These are phyloP conservation scores for Immersiporthe knoxdaviesiana DNA, from an alignment of 2,329 filamentous ascomycete genomes.

Conservation along the genomic window DNA sequence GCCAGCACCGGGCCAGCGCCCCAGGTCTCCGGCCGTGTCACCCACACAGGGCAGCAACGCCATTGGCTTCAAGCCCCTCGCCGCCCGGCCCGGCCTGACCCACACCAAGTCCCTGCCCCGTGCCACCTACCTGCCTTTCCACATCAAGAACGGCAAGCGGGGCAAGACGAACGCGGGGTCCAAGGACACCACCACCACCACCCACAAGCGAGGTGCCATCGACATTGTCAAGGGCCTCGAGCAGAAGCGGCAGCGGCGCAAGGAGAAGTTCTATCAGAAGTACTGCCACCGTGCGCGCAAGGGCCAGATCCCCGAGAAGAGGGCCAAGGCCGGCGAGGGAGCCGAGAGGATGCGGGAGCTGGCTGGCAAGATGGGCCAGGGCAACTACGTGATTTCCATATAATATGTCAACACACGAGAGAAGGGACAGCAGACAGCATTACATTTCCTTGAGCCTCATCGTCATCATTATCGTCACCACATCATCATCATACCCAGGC, in stretches of 20 bases:
- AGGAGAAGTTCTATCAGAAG: constrained; percentile 90
- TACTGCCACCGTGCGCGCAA: constrained; percentile 83
- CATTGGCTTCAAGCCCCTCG: constrained; percentile 50
- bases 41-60: constrained; percentile 47
- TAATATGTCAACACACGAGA: constrained; percentile 47
- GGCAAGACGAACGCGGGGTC: constrained; percentile 37
- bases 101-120: constrained; percentile 88
- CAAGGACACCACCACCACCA: constrained; percentile 56
- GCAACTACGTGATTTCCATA: constrained; percentile 78
- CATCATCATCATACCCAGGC: constrained; percentile 31
- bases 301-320: constrained; percentile 62
- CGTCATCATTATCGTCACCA: constrained; percentile 9
- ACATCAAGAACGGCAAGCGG: constrained; percentile 44
- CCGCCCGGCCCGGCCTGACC: constrained; percentile 67
- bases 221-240: constrained; percentile 97
- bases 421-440: background rate
- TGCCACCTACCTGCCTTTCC: constrained; percentile 70
- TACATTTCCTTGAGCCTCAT: background rate
- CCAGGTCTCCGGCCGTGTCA: constrained; percentile 53
- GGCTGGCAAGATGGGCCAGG: constrained; percentile 74
- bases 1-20: constrained; percentile 64
- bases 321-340: constrained; percentile 78
- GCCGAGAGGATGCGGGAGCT: constrained; percentile 93
- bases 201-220: constrained; percentile 85
- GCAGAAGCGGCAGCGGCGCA: constrained; percentile 88